Evolutionary conservation across 192 early-diverging fungal genomes (phyloP).

Genomic region (Borealophlyctis nickersoniae): DNA sequence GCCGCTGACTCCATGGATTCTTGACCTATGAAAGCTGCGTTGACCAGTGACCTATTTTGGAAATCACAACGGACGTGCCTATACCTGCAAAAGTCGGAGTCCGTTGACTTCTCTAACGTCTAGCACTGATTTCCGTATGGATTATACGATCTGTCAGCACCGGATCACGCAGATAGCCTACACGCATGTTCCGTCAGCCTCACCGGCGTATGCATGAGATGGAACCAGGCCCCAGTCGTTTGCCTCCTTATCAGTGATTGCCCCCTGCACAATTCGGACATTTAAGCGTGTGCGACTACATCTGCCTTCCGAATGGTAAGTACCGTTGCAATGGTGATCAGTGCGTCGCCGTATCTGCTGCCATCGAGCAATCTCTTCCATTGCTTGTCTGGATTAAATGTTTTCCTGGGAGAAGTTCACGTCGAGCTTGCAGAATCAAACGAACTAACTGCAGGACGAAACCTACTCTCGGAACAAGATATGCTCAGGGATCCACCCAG

Average conservation of each 20-base stretch:
- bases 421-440: background rate
- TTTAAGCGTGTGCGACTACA: no score
- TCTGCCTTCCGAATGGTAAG: no score
- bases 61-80: background rate
- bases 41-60: background rate
- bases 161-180: no score
- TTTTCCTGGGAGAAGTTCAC: conserved; percentile 21
- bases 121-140: conserved; percentile 28
- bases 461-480: conserved; percentile 75
- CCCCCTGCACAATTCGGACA: no score
- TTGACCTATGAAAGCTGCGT: conserved; percentile 47
- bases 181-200: background rate
- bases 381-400: conserved; percentile 61
- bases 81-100: conserved; percentile 67
- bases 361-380: conserved; percentile 74
- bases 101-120: conserved; percentile 62
- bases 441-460: background rate
- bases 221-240: conserved; percentile 72
- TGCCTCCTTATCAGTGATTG: conserved; percentile 64
- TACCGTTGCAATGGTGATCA: conserved; percentile 84
- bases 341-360: conserved; percentile 62
- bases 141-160: conserved; percentile 6
- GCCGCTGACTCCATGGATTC: conserved; percentile 88
- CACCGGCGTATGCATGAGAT: conserved; percentile 85
- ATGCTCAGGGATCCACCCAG: conserved; percentile 93